Conservation (phyloP, 768 basidiomycete species). For the Hericium rajendrae region DNA sequence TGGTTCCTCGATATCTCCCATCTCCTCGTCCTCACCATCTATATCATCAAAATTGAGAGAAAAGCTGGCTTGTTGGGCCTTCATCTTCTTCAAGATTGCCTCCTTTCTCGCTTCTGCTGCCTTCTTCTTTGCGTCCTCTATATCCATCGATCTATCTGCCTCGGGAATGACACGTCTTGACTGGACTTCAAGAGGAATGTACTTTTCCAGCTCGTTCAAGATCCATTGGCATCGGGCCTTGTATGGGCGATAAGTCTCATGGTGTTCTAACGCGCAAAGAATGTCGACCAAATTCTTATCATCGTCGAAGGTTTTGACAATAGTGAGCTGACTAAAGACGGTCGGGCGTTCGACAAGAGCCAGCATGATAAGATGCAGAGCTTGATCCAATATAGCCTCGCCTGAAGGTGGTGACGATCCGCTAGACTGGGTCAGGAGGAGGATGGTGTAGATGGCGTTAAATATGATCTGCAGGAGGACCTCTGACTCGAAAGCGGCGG, state of each 20-base stretch:
- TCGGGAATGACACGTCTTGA: conserved; percentile 36
- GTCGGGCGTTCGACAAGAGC: conserved; percentile 63
- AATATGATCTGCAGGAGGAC: conserved; percentile 76
- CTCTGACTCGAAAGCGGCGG: conserved; percentile 56
- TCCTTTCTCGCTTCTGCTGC: conserved; percentile 89
- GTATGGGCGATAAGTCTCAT: conserved; percentile 63
- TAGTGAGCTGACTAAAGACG: conserved; percentile 51
- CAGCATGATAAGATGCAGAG: conserved; percentile 78
- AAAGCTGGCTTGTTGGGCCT: conserved; percentile 82
- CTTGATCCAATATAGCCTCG: conserved; percentile 87
- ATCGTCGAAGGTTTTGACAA: conserved; percentile 45
- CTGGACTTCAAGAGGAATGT: conserved; percentile 50
- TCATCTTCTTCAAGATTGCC: conserved; percentile 93
- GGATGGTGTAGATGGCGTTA: conserved; percentile 68
- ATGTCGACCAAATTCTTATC: conserved; percentile 57
- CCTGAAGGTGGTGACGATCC: conserved; percentile 62
- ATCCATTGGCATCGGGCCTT: conserved; percentile 69
- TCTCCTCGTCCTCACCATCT: conserved; percentile 62
- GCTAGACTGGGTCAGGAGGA: conserved; percentile 50
- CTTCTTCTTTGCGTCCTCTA: conserved; percentile 65
- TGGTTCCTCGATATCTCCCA: conserved; percentile 37
- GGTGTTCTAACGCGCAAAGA: conserved; percentile 69
- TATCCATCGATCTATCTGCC: conserved; percentile 30
- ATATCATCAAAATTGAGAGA: conserved; percentile 67
- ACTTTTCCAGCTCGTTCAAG: conserved; percentile 44